Base-by-base conservation (phyloP, 306 rosid species). In the Abrus precatorius region DNA sequence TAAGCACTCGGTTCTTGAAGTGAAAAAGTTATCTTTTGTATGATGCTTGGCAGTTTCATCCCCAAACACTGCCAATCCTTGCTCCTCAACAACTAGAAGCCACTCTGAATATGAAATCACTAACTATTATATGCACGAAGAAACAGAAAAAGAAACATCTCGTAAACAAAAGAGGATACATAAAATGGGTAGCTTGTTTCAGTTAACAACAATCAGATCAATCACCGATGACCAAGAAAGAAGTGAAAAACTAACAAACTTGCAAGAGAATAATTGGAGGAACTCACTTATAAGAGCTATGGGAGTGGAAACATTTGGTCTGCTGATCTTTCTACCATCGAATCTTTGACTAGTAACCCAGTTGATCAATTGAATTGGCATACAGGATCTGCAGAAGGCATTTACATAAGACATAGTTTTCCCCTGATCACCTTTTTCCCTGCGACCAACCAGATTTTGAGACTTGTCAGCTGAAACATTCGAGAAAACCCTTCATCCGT, bases 231-330 rank as follows among this genome's bases (percentile, higher is more conserved):
- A 67, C 70, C 81, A 57, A 59, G 13, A 86, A 43, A 53, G 82
- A 43, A 29, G 80, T 63, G 27, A 76, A 74, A 74, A 79, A 41
- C 60, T 38, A 80, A 76, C 33, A 64, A 75, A 27, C 34, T 6
- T 44, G 74, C 11, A 29, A 12, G 71, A 49, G 71, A 41, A 72
- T 36, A 67, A 55, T 55, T 45, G 66, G 73, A 79, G 49, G 57
- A 82, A 86, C 97, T 86, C 79, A 92, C 97, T 87, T 36, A 92
- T 85, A 67, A 92, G 92, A 76, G 94, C 86, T n/a, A 84, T 69
- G 52, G 97, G 95, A 68, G 91, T 78, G 50, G 92, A 85, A 82
- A 85, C 75, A 77, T 82, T 85, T 59, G 91, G 93, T 71, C 79
- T 80, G 87, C 79, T 82, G 68, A 89, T 85, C 60, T 79, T 90